Evolutionary conservation across 2,329 filamentous ascomycete species (phyloP), one percentile per base, ranked within the genome.

Genomic region (Aspergillus awamori): DNA sequence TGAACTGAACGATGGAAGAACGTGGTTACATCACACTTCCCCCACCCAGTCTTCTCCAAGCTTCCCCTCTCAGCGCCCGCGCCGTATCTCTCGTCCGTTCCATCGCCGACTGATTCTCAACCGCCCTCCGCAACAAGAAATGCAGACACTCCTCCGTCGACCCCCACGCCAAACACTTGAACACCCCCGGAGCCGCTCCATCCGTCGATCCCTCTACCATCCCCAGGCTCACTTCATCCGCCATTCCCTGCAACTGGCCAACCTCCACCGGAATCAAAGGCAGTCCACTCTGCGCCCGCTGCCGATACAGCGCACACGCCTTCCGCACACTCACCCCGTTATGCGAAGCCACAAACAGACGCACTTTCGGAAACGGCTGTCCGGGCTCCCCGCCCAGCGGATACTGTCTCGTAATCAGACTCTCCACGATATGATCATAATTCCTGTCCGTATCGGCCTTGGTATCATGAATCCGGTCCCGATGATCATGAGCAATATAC

Each of bases 241-340:
- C 92, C 93, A 97, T 97, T 26, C 93, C 92, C 78, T 92, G 89
- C 5, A 96, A 83, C 78, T 96, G 92, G 2, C 89, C 89, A 74
- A 90, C 90, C 15, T 79, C 74, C 1, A 83, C 72, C 3, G 79
- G 74, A 57, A 75, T 70, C 30, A 72, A 71, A 60, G 72, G 67
- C 62, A 73, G 69, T 48, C 81, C 79, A 10, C 71, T 59, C 11
- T 73, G 72, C 20, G 81, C 76, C n/a, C 83, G 77, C 1, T 69
- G 57, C 47, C 60, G 61, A 3, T 69, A 66, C 6, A 75, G 59
- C 3, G 70, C 66, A 62, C 80, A 79, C 6, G 82, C 83, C 53
- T 75, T 75, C n/a, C 74, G 67, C 43, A 85, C 78, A 8, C 80
- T 81, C 51, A 74, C 70, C n/a, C 76, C 72, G 67, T 86, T 85